Evolutionary conservation across 495 filamentous ascomycete species (phyloP).

Genomic region (Lichina pygmaea): DNA sequence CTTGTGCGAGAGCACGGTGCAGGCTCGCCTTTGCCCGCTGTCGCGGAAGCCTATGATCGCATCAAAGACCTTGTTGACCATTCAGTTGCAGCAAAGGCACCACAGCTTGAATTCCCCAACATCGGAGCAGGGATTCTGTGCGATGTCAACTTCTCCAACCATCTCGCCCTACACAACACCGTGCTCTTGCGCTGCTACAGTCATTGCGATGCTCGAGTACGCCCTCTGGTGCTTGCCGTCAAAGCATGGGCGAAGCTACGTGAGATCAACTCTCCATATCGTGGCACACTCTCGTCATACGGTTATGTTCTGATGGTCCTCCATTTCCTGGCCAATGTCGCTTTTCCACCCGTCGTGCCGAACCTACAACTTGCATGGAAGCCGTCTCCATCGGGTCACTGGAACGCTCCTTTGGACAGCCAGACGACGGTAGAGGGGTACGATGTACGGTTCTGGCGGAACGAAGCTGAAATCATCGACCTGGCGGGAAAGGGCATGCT

Average conservation of each 20-base stretch:
- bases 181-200: constrained; percentile 52
- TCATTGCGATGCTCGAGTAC: constrained; percentile 41
- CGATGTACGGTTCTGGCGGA: constrained; percentile 38
- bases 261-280: constrained; percentile 58
- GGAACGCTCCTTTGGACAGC: constrained; percentile 11
- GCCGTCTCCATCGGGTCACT: constrained; percentile 7
- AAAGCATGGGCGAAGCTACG: constrained; percentile 62
- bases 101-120: constrained; percentile 47
- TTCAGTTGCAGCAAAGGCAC: constrained; percentile 3
- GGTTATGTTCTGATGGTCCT: constrained; percentile 82
- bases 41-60: not conserved
- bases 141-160: constrained; percentile 67
- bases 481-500: constrained; percentile 22
- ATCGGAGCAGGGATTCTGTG: constrained; percentile 42
- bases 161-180: constrained; percentile 56
- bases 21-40: not conserved
- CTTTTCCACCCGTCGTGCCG: constrained; percentile 45
- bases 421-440: constrained; percentile 19
- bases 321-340: constrained; percentile 66
- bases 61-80: constrained; percentile 8
- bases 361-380: constrained; percentile 35
- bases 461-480: constrained; percentile 30
- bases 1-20: constrained; percentile 8
- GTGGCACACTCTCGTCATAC: constrained; percentile 59
- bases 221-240: constrained; percentile 51